phyloP scores from a whole-genome alignment of 768 basidiomycete genomes.

The Tephrocybe sp. region DNA sequence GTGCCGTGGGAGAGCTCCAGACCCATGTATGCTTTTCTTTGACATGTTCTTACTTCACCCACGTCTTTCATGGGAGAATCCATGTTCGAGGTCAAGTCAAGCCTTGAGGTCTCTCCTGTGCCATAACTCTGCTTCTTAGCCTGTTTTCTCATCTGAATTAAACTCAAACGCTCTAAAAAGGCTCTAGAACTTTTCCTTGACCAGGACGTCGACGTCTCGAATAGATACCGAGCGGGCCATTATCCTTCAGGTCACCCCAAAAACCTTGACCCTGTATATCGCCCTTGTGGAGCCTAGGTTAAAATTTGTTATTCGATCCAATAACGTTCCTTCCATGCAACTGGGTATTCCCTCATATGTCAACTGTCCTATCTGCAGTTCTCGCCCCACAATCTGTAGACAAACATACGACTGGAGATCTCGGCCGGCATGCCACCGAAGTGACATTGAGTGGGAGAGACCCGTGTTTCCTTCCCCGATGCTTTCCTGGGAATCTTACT shows the following conservation, averaged over 20 bases:
- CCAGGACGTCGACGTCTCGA: not conserved
- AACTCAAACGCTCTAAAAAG: slow-evolving; percentile 1
- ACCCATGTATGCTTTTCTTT: not conserved
- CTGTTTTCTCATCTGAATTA: not conserved
- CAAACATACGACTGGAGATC: not conserved
- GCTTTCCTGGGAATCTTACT: not conserved
- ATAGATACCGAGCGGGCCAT: slow-evolving; percentile 5
- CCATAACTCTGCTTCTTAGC: slow-evolving; percentile 4
- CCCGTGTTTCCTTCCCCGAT: not conserved
- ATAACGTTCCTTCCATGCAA: no score
- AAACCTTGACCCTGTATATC: slow-evolving; percentile 4
- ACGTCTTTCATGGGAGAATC: not conserved
- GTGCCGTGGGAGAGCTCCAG: slow-evolving; percentile 11
- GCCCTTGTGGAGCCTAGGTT: slow-evolving; percentile 4
- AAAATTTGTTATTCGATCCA: no score
- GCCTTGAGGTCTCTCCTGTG: slow-evolving; percentile 3
- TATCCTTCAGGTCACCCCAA: not conserved
- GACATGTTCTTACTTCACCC: not conserved
- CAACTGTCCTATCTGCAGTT: slow-evolving; percentile 6
- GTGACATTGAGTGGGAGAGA: slow-evolving; percentile 7
- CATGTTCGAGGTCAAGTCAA: no score
- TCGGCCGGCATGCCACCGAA: slow-evolving; percentile 11
- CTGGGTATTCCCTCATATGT: slow-evolving; percentile 2
- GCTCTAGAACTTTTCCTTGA: not conserved
- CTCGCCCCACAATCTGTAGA: not conserved